These are phyloP conservation scores for Emmonsiellopsis sp. DNA, from an alignment of 2,329 filamentous ascomycete species.

Conservation along the genomic window DNA sequence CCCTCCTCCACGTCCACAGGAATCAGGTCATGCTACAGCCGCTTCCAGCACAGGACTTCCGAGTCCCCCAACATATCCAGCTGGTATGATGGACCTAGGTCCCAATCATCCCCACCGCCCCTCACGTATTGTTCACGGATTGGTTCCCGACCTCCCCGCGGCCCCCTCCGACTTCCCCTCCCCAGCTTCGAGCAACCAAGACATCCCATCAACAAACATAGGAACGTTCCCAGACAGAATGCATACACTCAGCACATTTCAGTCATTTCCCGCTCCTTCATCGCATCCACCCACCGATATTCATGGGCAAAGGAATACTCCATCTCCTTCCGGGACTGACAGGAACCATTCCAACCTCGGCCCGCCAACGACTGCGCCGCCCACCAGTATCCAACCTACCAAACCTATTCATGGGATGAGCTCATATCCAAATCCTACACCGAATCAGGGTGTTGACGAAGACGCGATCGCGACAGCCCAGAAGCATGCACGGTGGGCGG, in stretches of 20 bases:
- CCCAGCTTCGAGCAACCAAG: conserved; percentile 9
- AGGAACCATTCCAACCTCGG: background rate
- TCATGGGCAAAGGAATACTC: conserved; percentile 9
- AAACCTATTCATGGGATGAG: conserved; percentile 20
- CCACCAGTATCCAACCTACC: conserved; percentile 21
- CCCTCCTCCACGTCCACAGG: conserved; percentile 18
- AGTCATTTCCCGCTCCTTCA: conserved; percentile 33
- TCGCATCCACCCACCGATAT: conserved; percentile 19
- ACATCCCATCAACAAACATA: conserved; percentile 12
- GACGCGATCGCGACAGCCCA: conserved; percentile 71
- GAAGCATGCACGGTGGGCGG: conserved; percentile 95
- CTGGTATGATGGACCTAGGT: conserved; percentile 12
- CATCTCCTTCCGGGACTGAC: conserved; percentile 7
- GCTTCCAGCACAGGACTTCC: conserved; percentile 14
- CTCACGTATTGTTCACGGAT: conserved; percentile 18
- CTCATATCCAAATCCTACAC: conserved; percentile 13
- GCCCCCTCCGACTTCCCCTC: conserved; percentile 28
- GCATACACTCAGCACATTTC: conserved; percentile 22
- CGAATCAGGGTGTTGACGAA: conserved; percentile 47
- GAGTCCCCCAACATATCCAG: conserved; percentile 10
- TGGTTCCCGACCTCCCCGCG: conserved; percentile 29
- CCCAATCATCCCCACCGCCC: conserved; percentile 16
- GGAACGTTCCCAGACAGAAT: conserved; percentile 7
- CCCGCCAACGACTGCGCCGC: conserved; percentile 6
- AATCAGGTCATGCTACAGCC: conserved; percentile 12